A percentile compares a stretch with the other conserved stretches of the same genome.
These are phyloP conservation scores for Xylaria sp. DNA, from an alignment of 2,329 filamentous ascomycete species.

Conservation along the genomic window DNA sequence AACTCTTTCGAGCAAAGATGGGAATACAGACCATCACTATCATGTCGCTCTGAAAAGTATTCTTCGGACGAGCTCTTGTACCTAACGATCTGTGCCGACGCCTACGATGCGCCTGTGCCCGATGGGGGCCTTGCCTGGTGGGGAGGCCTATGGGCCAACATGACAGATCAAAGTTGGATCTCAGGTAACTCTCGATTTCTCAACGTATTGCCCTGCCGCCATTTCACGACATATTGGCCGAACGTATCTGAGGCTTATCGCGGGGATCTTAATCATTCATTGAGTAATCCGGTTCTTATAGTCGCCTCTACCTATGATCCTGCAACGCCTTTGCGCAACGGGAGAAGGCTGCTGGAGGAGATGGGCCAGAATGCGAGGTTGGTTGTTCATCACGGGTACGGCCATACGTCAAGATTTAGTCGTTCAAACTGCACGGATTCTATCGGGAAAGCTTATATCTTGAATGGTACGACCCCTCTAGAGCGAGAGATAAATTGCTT, in stretches of 20 bases:
- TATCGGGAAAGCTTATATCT: conserved; percentile 9
- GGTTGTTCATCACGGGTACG: conserved; percentile 63
- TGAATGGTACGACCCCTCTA: neutral
- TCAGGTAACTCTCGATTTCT: conserved; percentile 61
- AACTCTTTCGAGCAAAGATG: conserved; percentile 50
- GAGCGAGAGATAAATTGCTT: neutral
- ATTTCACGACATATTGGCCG: conserved; percentile 59
- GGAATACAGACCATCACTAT: conserved; percentile 55
- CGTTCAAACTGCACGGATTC: conserved; percentile 5
- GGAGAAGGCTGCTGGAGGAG: conserved; percentile 56
- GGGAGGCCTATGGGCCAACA: conserved; percentile 59
- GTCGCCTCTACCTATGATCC: conserved; percentile 63
- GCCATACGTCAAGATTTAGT: conserved; percentile 54
- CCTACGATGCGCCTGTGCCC: conserved; percentile 57
- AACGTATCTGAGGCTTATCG: conserved; percentile 59
- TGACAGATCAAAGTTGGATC: conserved; percentile 59
- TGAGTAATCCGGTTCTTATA: conserved; percentile 58
- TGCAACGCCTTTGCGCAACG: conserved; percentile 62
- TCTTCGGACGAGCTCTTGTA: conserved; percentile 54
- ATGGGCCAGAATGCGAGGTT: conserved; percentile 62
- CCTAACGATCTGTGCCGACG: conserved; percentile 60
- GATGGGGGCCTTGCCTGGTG: conserved; percentile 57
- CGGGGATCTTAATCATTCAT: conserved; percentile 57
- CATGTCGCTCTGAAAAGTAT: conserved; percentile 44
- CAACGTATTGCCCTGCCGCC: conserved; percentile 58